These are phyloP conservation scores for Jacaranda mimosifolia DNA, from an alignment of 257 asterid genomes.

Conservation along the genomic window DNA sequence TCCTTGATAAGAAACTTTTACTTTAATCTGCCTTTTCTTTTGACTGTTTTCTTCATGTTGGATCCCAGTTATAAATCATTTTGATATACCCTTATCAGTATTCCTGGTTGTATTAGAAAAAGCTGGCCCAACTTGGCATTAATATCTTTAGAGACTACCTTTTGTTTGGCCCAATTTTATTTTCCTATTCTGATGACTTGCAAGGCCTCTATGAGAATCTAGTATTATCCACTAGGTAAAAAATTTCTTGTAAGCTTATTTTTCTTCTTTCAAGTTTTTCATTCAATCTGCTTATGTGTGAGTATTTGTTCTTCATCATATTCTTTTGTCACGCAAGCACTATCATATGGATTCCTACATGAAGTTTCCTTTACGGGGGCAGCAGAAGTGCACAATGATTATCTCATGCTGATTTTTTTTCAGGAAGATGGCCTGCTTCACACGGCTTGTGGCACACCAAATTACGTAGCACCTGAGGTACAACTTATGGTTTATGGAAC, in stretches of 20 bases:
- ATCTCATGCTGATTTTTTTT: conserved; percentile 35
- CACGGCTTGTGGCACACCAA: conserved; percentile 90
- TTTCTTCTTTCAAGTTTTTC: conserved; percentile 8
- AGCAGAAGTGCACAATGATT: conserved; percentile 8
- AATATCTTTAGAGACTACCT: background rate
- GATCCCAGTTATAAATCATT: background rate
- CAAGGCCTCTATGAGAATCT: background rate
- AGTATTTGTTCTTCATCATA: background rate
- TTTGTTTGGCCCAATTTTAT: conserved; percentile 10
- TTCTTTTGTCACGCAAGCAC: too few relatives aligned
- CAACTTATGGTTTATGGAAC: conserved; percentile 29
- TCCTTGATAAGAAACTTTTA: conserved; percentile 5
- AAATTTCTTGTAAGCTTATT: background rate
- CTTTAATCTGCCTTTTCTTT: conserved; percentile 1
- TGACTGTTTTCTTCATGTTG: conserved; percentile 13
- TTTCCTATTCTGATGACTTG: too few relatives aligned
- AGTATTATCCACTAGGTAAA: background rate
- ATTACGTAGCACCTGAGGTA: conserved; percentile 94
- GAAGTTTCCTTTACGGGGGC: conserved; percentile 6
- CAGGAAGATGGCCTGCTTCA: conserved; percentile 88
- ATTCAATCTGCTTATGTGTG: background rate
- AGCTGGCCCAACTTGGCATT: conserved; percentile 4
- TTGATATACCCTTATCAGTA: background rate
- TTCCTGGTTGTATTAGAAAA: background rate
- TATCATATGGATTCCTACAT: background rate